Evolutionary conservation across 495 filamentous ascomycete genomes (phyloP), one percentile per base, ranked within the genome.

Genomic region (Evernia prunastri): DNA sequence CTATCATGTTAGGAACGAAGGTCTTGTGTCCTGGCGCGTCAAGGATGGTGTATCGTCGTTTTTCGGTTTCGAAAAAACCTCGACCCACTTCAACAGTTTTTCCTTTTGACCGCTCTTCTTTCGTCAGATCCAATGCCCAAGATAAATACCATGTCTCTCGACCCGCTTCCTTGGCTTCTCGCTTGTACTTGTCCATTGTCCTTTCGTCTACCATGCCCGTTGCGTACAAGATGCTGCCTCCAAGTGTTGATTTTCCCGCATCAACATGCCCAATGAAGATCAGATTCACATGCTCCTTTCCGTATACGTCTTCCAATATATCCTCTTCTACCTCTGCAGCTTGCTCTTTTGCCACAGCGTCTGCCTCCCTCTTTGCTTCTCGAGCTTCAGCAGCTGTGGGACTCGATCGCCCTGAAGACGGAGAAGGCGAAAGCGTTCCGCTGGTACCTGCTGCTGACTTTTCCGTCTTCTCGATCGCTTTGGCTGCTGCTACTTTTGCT

Each of bases 151-250:
- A 97, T n/a, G 90, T 90, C 80, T 97, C 93, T 81, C 92, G 88
- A 61, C 94, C 94, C 59, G 92, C 82, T 18, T 96, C 94, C 79
- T 96, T 97, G 31, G 94, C 94, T 68, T 97, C 94, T 63, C 85
- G 84, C 83, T 93, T 97, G 79, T 94, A 94, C 74, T 99, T 99
- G 15, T 99, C 94, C 80, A 99, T 83, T 25, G 94, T 99, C 69
- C 94, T 85, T 76, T 99, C 92, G 71, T 99, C 95, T 17, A 99
- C 94, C 94, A 99, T 99, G 53, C 94, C 94, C 20, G 94, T 97
- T 63, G 83, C 85, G 71, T 94, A 96, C 5, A 97, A 79, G 61
- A 99, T 94, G 53, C 87, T 86, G 54, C 94, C 94, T 70, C 95
- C 94, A 11, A 99, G 83, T 3, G 94, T 97, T 23, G 89, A 94